Base-by-base conservation (phyloP, 139 green algal species). In the Chlamydomonas schloesseri region DNA sequence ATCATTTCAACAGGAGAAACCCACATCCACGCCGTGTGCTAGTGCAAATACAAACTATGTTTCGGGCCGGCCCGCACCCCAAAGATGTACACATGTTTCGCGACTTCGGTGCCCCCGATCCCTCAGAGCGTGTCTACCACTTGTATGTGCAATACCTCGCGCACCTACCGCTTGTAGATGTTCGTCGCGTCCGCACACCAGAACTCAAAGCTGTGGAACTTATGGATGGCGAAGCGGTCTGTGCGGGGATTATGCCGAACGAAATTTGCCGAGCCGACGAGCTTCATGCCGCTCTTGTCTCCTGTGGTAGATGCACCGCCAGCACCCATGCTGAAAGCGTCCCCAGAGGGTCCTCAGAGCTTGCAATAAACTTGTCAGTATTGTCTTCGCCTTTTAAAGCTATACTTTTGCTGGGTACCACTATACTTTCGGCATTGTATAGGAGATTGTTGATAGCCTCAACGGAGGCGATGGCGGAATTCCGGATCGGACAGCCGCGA, bases 141-240 rank as follows among this genome's bases (percentile, higher is more conserved):
- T n/a, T n/a, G n/a, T n/a, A n/a, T n/a, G n/a, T n/a, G n/a, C n/a
- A n/a, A n/a, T n/a, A n/a, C n/a, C n/a, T n/a, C n/a, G n/a, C n/a
- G 46, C 1, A 34, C 76, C 4, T 57, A 95, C 94, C 95, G 89
- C 69, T 94, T 96, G 84, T 89, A 94, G 0, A 94, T 95, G 73
- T 91, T 98, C 4, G 95, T 98, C 21, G 98, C 98, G 68, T 99
- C 98, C 15, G 90, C 83, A 72, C 92, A 97, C 92, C 93, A 99
- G 69, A 98, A 99, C 86, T 99, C 98, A 26, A 99, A 81, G 85
- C 98, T 96, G 74, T 99, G 96, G 68, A 99, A 99, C 29, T 92
- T 81, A 21, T 93, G 81, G 26, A 97, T 86, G 4, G 84, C 17
- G 64, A 99, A 99, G 58, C 76, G 85, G 89, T 99, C 97, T 68